Base-by-base conservation (phyloP, 2,329 filamentous ascomycete genomes). In the Canariomyces notabilis region DNA sequence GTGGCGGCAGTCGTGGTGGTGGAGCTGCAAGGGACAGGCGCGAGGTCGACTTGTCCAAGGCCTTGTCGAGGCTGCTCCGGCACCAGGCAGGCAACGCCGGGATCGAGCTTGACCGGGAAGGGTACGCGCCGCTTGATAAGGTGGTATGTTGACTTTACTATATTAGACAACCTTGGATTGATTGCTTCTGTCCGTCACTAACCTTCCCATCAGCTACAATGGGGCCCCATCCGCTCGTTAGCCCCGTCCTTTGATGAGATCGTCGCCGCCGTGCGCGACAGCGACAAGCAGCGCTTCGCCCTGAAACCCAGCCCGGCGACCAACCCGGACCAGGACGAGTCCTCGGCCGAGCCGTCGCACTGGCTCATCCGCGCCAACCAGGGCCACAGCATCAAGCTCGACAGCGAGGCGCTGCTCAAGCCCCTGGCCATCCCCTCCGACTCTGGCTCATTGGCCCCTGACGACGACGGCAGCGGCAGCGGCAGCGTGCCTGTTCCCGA, bases 281-380 rank as follows among this genome's bases (percentile, higher is more conserved):
- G 89, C 61, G 87, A 91, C 60, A 98, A 98, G 70, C 86, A 96
- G 66, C 86, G 93, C 32, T 98, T 94, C 71, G 79, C 82, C 2
- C 74, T 97, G 60, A 83, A 89, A 43, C 77, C 77, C 37, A 76
- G 69, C 52, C 58, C 35, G 56, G 46, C 61, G 22, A 60, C 62
- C 12, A 71, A 85, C 45, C 75, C 87, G 0, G 65, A 74, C 1
- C 44, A 59, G 44, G 57, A 58, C 33, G 58, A 61, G 9, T 52
- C 58, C 15, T 62, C 63, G 16, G 61, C 62, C 7, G 71, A 85
- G 40, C 75, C 87, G 0, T 65, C 74, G 0, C 75, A 85, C 64
- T 96, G 83, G 71, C 75, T 94, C 23, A 96, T 98, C 68, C 89
- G 93, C 59, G 93, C 93, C 21, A 95, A 94, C 61, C 93, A 97